Base-by-base conservation (phyloP, 495 filamentous ascomycete genomes). In the Usnea hakonensis region DNA sequence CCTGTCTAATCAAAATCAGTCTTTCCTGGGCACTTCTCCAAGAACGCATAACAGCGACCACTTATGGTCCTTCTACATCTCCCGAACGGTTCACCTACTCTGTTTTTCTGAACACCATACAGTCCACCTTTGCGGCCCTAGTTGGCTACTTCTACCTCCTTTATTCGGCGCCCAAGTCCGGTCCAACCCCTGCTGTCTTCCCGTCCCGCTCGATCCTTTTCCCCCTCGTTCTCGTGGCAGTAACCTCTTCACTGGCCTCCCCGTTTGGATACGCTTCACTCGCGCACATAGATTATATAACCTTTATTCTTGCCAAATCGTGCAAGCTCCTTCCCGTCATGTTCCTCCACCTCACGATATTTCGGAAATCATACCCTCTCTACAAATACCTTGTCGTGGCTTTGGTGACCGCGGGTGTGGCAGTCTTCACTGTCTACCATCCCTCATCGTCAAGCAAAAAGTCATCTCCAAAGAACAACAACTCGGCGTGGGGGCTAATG, bases 291-390 rank as follows among this genome's bases (percentile, higher is more conserved):
- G 94, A 97, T 82, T 98, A 97, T 80, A 88, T 98, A 71, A 98
- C 94, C 26, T 98, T 92, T 78, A 93, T 97, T 73, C 90, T 98
- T 30, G 95, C 94, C 66, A 98, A 98, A 73, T 89, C 85, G 56
- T 98, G 94, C 87, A 98, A 98, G 75, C 82, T 98, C 21, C 86
- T 98, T 13, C 94, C 94, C 5, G 93, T 98, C 67, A 97, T 98
- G 94, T 86, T 92, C 69, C 83, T 98, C 52, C 93, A 97, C 75
- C 79, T 97, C 69, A 92, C 91, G 21, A 74, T 98, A 33, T 98
- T 97, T 81, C 87, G 88, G 43, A 89, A 88, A 69, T 78, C 84
- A 40, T 97, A 96, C 73, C 94, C 95, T 13, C 76, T 97, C 37
- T 97, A 97, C 78, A 98, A 98, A 77, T 98, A 98, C 76, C 78